These are phyloP conservation scores for Chaetothyriales sp. DNA, from an alignment of 2,329 filamentous ascomycete genomes.

Conservation along the genomic window DNA sequence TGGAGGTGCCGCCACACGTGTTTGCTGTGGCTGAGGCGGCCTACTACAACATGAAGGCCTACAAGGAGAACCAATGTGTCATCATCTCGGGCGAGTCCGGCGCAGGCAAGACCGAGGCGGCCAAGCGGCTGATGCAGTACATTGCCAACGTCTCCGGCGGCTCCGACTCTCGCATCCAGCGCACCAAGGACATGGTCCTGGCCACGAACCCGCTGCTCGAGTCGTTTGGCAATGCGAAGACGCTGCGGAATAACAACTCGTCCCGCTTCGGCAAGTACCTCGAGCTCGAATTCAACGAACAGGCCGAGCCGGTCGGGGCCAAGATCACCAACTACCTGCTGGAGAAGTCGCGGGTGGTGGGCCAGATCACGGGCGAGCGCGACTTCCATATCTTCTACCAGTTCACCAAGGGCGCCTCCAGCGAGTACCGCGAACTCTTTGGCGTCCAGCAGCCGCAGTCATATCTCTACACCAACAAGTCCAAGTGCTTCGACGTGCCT, in stretches of 20 bases:
- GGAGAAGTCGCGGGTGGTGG: constrained; percentile 87
- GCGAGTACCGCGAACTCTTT: constrained; percentile 70
- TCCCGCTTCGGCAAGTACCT: constrained; percentile 97
- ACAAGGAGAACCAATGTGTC: constrained; percentile 97
- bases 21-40: constrained; percentile 91
- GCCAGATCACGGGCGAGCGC: constrained; percentile 86
- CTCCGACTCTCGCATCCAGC: constrained; percentile 68
- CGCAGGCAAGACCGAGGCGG: constrained; percentile 94
- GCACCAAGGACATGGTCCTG: constrained; percentile 98
- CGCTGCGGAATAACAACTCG: constrained; percentile 94
- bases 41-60: constrained; percentile 99
- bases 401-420: constrained; percentile 87
- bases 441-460: constrained; percentile 84
- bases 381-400: constrained; percentile 99
- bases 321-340: constrained; percentile 97
- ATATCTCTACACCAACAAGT: constrained; percentile 84
- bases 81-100: constrained; percentile 98
- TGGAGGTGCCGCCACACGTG: constrained; percentile 86
- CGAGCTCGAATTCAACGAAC: constrained; percentile 84
- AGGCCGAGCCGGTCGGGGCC: constrained; percentile 84
- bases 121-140: constrained; percentile 98
- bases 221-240: constrained; percentile 97
- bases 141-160: constrained; percentile 93
- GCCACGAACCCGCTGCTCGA: constrained; percentile 94
- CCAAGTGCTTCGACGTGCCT: constrained; percentile 85